Percentiles rank a stretch among this genome's conserved stretches.
Conservation (phyloP, 139 green algal genomes). For the Chlorella sp. region DNA sequence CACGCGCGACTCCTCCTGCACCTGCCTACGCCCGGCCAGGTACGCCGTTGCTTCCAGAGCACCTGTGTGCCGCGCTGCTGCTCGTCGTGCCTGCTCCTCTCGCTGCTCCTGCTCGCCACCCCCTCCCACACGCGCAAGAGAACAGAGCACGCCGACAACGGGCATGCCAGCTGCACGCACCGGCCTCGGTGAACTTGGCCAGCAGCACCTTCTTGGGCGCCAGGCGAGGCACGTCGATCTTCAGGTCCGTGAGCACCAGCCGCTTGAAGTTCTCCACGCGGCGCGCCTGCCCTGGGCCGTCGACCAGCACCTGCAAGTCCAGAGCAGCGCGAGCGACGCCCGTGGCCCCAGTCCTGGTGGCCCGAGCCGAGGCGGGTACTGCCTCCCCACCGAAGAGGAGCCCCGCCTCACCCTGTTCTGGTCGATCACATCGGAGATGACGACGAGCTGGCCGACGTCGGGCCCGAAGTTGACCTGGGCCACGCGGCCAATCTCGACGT, state of each 20-base stretch:
- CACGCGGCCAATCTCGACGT: constrained; percentile 95
- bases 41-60: no score
- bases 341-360: no score
- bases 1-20: no score
- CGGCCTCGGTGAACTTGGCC: constrained; percentile 60
- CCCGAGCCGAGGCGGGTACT: not conserved
- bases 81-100: no score
- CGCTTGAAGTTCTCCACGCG: constrained; percentile 87
- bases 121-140: not conserved
- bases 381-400: no score
- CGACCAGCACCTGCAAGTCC: constrained; percentile 87
- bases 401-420: constrained; percentile 82
- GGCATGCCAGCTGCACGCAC: constrained; percentile 33
- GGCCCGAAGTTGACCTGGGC: constrained; percentile 84
- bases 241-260: constrained; percentile 89
- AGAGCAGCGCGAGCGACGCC: no score
- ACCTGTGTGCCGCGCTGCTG: no score
- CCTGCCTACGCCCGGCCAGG: no score
- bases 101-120: not conserved
- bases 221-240: constrained; percentile 82
- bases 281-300: constrained; percentile 68
- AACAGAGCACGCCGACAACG: no score
- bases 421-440: constrained; percentile 88
- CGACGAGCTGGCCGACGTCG: constrained; percentile 79
- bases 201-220: constrained; percentile 85